phyloP scores from a whole-genome alignment of 2,329 filamentous ascomycete species.

The Balansia obtecta region DNA sequence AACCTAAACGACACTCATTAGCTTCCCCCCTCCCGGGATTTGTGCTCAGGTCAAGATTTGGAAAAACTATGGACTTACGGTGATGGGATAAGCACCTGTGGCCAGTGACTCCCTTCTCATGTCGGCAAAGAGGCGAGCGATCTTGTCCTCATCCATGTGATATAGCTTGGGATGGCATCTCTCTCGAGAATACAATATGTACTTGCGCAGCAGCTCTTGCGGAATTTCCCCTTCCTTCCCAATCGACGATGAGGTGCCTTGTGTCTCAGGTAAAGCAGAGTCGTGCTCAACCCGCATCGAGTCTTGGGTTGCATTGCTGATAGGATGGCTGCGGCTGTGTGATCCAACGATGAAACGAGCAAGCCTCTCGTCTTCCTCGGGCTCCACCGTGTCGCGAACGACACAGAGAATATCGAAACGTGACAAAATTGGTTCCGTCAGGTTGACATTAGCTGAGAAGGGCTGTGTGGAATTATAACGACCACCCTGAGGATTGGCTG shows the following conservation, averaged over 20 bases:
- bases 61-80: slow-evolving; percentile 45
- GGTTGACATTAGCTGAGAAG: slow-evolving; percentile 90
- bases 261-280: slow-evolving; percentile 29
- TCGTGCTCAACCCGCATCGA: slow-evolving; percentile 54
- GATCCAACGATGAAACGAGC: slow-evolving; percentile 92
- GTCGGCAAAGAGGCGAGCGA: slow-evolving; percentile 85
- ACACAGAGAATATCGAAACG: slow-evolving; percentile 97
- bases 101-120: slow-evolving; percentile 89
- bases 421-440: slow-evolving; percentile 93
- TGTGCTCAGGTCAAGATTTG: too few species aligned
- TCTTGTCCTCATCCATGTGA: slow-evolving; percentile 95
- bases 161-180: slow-evolving; percentile 85
- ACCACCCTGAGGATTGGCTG: slow-evolving; percentile 90
- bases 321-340: slow-evolving; percentile 79
- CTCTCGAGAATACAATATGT: slow-evolving; percentile 89
- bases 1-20: slow-evolving; percentile 42
- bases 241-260: slow-evolving; percentile 11
- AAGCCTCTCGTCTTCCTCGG: slow-evolving; percentile 79
- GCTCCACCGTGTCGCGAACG: slow-evolving; percentile 89
- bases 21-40: slow-evolving; percentile 1
- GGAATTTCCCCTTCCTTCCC: slow-evolving; percentile 60
- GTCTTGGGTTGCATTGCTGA: slow-evolving; percentile 34
- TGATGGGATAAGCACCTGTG: slow-evolving; percentile 95
- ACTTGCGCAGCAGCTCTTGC: slow-evolving; percentile 85
- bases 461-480: slow-evolving; percentile 95